phyloP scores from a whole-genome alignment of 345 rosid genomes.

The Eucalyptus cloeziana region DNA sequence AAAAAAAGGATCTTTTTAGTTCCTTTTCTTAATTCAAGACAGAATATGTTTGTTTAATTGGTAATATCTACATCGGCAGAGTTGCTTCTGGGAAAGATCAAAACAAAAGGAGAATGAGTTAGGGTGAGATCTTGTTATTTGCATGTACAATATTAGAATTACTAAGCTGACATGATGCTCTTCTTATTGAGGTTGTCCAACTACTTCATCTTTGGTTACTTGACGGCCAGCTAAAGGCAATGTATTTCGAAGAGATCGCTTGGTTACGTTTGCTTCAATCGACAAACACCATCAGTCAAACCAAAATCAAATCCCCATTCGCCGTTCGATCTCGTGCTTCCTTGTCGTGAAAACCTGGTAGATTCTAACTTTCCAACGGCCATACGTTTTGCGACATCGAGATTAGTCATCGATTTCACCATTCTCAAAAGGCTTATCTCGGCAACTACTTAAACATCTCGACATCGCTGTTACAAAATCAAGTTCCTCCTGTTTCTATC shows the following conservation, averaged over 20 bases:
- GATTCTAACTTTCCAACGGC: neutral
- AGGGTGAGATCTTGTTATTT: neutral
- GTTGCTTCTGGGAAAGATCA: neutral
- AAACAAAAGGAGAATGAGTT: neutral
- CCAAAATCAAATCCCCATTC: neutral
- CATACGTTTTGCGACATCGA: neutral
- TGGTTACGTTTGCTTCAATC: neutral
- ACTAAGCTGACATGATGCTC: neutral
- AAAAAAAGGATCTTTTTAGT: neutral
- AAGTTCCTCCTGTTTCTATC: neutral
- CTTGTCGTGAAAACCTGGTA: fast-evolving
- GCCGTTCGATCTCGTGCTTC: neutral
- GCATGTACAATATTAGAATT: neutral
- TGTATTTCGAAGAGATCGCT: neutral
- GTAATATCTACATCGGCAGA: neutral
- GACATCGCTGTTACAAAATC: neutral
- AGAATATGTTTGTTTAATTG: neutral
- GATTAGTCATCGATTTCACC: neutral
- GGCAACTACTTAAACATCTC: neutral
- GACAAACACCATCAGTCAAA: neutral
- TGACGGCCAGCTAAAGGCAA: neutral
- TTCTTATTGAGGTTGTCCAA: neutral
- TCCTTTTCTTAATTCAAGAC: neutral
- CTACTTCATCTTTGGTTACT: neutral
- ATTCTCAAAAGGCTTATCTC: neutral